Evolutionary conservation across 2,329 filamentous ascomycete genomes (phyloP), one percentile per base, ranked within the genome.

Genomic region (Scytalidium sp.): DNA sequence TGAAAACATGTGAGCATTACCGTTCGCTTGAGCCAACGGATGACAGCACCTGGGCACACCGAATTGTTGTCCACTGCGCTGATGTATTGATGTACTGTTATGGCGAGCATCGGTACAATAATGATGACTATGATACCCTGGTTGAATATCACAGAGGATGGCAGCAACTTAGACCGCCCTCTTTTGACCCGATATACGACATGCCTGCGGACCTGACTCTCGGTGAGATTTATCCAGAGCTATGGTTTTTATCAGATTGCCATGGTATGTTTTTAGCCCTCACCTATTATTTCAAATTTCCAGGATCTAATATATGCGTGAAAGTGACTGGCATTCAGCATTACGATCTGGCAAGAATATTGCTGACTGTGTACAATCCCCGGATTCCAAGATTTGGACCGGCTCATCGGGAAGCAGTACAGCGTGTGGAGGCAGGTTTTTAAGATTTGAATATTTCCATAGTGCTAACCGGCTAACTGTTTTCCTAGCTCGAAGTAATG

Each of bases 301-400:
- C 21, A 15, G 21, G 27, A 22, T 22, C 29, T 46, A n/a, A 46
- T 3, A 47, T 29, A 10, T 36, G 46, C 29, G 42, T 21, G n/a
- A n/a, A n/a, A 62, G 67, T 68, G 1, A 66, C 68, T 2, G 72
- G 66, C 0, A 59, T 70, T 41, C 69, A 72, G 47, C 68, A 74
- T 51, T 70, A 69, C 43, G 66, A 70, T 45, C 62, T 74, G 10
- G 60, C 69, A 0, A 59, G 64, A 10, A 72, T 75, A 22, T 56
- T 75, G 6, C 63, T 60, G 1, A 62, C 61, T 2, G 68, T 71
- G 4, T 70, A 73, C 41, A 65, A 74, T 39, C 71, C 72, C 0
- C 53, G 56, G 11, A 50, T 59, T 15, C 57, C 58, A 2, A 41
- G 57, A 8, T 19, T 60, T 2, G 58, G 58, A 6, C 57, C 57